Conservation (phyloP, 2,329 filamentous ascomycete genomes). For the Cordyceps sp. region DNA sequence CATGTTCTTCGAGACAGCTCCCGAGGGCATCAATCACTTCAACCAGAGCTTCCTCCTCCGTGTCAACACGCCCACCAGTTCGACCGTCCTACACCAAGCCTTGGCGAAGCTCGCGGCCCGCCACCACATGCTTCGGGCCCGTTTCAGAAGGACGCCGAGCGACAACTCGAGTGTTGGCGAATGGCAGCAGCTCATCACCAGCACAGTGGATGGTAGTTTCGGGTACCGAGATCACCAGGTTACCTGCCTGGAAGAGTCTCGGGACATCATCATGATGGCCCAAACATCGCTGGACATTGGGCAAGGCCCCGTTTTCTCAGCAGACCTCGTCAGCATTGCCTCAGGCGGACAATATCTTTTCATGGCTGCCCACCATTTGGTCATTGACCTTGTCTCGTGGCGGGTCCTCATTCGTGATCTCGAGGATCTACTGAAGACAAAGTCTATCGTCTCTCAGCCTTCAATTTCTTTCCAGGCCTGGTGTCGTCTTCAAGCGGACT, state of each 20-base stretch:
- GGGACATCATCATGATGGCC: background rate
- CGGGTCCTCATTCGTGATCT: background rate
- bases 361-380: background rate
- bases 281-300: background rate
- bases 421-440: background rate
- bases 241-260: background rate
- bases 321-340: background rate
- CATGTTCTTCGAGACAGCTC: background rate
- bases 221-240: background rate
- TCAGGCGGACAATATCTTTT: background rate
- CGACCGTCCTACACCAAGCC: background rate
- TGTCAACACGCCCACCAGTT: background rate
- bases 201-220: background rate
- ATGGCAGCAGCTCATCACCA: background rate
- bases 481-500: background rate
- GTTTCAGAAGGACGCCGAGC: background rate
- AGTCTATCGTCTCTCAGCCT: background rate
- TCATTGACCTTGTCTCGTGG: background rate
- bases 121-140: background rate
- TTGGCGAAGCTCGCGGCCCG: background rate
- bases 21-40: background rate
- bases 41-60: background rate
- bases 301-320: background rate
- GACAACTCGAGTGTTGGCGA: background rate
- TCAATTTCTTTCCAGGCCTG: background rate